phyloP scores from a whole-genome alignment of 2,329 filamentous ascomycete genomes.

The Penicillium expansum region DNA sequence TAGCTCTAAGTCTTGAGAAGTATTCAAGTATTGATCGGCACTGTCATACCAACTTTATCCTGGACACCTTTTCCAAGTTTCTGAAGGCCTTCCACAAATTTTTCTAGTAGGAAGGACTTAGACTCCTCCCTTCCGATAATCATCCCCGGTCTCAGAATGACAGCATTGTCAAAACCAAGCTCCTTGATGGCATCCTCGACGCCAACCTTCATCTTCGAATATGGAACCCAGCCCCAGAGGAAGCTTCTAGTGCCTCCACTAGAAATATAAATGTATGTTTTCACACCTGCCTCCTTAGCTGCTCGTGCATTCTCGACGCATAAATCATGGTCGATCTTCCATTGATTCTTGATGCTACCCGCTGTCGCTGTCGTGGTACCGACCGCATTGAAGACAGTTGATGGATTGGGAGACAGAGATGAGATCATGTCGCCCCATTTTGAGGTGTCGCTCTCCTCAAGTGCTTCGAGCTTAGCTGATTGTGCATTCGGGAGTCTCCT shows the following conservation, averaged over 20 bases:
- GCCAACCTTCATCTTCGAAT: conserved; percentile 39
- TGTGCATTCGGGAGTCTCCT: conserved; percentile 22
- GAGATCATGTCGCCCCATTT: conserved; percentile 32
- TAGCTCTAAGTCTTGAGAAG: background rate
- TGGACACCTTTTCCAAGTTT: conserved; percentile 27
- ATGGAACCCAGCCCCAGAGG: conserved; percentile 31
- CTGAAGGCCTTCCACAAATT: conserved; percentile 20
- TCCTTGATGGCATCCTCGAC: conserved; percentile 38
- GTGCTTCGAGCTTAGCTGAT: conserved; percentile 30
- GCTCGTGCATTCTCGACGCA: conserved; percentile 36
- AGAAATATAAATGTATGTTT: conserved; percentile 38
- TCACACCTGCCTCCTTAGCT: conserved; percentile 36
- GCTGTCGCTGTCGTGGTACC: conserved; percentile 36
- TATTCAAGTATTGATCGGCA: background rate
- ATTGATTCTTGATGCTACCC: conserved; percentile 35
- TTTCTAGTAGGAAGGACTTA: conserved; percentile 24
- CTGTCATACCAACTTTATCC: conserved; percentile 29
- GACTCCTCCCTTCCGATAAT: conserved; percentile 32
- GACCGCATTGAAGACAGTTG: conserved; percentile 33
- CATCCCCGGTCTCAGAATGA: conserved; percentile 38
- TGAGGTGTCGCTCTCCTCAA: conserved; percentile 29
- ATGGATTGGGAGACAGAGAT: conserved; percentile 24
- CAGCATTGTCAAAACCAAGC: conserved; percentile 36
- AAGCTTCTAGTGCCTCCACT: conserved; percentile 33
- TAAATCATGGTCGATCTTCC: conserved; percentile 40